Evolutionary conservation across 2,329 filamentous ascomycete species (phyloP).

Genomic region (Claviceps monticola): DNA sequence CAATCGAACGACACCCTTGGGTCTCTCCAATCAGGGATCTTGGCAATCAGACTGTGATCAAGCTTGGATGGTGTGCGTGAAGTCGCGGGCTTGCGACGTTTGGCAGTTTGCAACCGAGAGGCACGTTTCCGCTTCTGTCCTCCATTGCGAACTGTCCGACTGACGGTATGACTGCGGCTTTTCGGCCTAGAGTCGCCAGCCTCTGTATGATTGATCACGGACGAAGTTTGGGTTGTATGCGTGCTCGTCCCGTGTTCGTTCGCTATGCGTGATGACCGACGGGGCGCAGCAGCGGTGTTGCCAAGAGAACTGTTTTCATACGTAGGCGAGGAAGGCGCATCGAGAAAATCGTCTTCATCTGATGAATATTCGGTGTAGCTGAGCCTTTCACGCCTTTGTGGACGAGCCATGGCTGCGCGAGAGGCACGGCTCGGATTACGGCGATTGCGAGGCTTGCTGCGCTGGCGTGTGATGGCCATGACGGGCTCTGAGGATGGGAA

Average conservation of each 20-base stretch:
- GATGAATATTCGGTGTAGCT: conserved; percentile 5
- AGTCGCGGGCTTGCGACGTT: conserved; percentile 6
- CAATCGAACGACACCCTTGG: conserved; percentile 50
- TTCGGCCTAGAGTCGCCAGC: background rate
- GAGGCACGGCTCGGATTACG: conserved; percentile 13
- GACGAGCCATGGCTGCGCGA: conserved; percentile 4
- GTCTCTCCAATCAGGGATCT: conserved; percentile 41
- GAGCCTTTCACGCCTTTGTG: conserved; percentile 2
- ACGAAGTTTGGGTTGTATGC: background rate
- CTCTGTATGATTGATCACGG: background rate
- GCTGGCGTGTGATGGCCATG: conserved; percentile 15
- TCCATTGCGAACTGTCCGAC: background rate
- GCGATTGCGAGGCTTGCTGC: conserved; percentile 5
- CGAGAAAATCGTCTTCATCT: background rate
- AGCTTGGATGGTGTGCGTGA: background rate
- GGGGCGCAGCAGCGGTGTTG: background rate
- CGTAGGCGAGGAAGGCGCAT: background rate
- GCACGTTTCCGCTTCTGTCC: conserved; percentile 11
- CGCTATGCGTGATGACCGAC: background rate
- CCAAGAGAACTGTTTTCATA: background rate
- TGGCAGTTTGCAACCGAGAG: conserved; percentile 5
- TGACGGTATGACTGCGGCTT: background rate
- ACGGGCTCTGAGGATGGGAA: background rate
- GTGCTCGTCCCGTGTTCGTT: background rate
- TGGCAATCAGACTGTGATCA: conserved; percentile 5